Percentiles rank a stretch among this genome's conserved stretches.
Evolutionary conservation across 1,139 yeast species (phyloP).

Genomic region (Yamadazyma diospyri): DNA sequence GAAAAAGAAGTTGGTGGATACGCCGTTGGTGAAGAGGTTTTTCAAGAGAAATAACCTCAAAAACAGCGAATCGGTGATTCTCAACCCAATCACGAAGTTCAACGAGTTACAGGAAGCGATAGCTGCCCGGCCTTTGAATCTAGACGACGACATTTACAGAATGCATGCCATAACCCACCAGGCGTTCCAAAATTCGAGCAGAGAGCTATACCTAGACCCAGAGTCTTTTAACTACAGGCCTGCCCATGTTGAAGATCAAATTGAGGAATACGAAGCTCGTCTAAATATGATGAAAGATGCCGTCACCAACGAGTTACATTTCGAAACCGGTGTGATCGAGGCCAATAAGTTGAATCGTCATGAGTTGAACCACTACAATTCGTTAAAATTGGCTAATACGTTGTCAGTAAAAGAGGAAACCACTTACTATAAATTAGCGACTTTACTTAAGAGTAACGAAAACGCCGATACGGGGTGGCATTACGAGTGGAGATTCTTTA

Average conservation of each 20-base stretch:
- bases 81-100: constrained; percentile 19
- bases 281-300: constrained; percentile 18
- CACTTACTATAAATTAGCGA: constrained; percentile 33
- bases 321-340: constrained; percentile 13
- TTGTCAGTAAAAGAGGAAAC: constrained; percentile 28
- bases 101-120: constrained; percentile 12
- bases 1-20: constrained; percentile 22
- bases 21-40: constrained; percentile 24
- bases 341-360: constrained; percentile 13
- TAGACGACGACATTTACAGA: constrained; percentile 21
- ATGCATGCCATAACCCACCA: constrained; percentile 17
- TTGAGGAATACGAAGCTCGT: constrained; percentile 19
- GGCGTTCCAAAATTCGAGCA: constrained; percentile 12
- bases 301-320: constrained; percentile 25
- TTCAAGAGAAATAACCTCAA: constrained; percentile 19
- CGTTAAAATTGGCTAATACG: constrained; percentile 25
- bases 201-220: constrained; percentile 16
- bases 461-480: constrained; percentile 38
- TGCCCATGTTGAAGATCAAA: constrained; percentile 17
- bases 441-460: constrained; percentile 22
- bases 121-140: constrained; percentile 13
- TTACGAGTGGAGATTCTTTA: constrained; percentile 38
- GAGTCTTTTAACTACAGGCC: constrained; percentile 21
- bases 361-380: constrained; percentile 19
- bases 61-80: constrained; percentile 13